Evolutionary conservation across 2,329 filamentous ascomycete genomes (phyloP).

Genomic region (Cladophialophora chaetospira): DNA sequence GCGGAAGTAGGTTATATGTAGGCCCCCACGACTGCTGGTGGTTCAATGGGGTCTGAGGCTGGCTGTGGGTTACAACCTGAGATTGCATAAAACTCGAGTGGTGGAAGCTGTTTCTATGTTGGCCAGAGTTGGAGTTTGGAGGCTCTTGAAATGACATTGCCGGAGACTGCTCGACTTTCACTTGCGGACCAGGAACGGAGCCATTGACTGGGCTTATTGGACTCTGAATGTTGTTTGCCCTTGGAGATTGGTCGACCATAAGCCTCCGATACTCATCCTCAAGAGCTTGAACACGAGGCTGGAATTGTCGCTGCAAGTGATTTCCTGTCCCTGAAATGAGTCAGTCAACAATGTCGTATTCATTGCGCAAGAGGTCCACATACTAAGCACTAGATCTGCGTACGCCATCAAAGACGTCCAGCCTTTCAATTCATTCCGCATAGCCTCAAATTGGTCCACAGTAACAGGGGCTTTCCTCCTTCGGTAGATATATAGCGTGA

Average conservation of each 20-base stretch:
- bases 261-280: slow-evolving; percentile 29
- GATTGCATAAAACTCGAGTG: slow-evolving; percentile 19
- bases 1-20: slow-evolving; percentile 16
- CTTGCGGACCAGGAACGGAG: background rate
- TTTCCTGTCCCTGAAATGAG: slow-evolving; percentile 27
- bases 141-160: slow-evolving; percentile 4
- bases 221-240: slow-evolving; percentile 2
- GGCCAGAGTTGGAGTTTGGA: background rate
- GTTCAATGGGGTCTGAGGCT: slow-evolving; percentile 15
- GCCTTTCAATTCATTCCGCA: slow-evolving; percentile 33
- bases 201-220: slow-evolving; percentile 14
- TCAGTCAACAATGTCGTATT: background rate
- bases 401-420: slow-evolving; percentile 34
- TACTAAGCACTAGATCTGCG: slow-evolving; percentile 31
- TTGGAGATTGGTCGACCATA: slow-evolving; percentile 18
- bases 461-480: slow-evolving; percentile 21
- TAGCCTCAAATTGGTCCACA: slow-evolving; percentile 31
- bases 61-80: slow-evolving; percentile 10
- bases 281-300: slow-evolving; percentile 30
- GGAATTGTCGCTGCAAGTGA: slow-evolving; percentile 29
- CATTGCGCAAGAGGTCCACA: background rate
- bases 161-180: slow-evolving; percentile 9
- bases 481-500: slow-evolving; percentile 31
- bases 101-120: slow-evolving; percentile 15
- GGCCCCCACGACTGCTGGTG: slow-evolving; percentile 12